A percentile compares a stretch with the other conserved stretches of the same genome.
Conservation (phyloP, 225 moss, liverwort and hornwort genomes). For the Sphagnum contortum region DNA sequence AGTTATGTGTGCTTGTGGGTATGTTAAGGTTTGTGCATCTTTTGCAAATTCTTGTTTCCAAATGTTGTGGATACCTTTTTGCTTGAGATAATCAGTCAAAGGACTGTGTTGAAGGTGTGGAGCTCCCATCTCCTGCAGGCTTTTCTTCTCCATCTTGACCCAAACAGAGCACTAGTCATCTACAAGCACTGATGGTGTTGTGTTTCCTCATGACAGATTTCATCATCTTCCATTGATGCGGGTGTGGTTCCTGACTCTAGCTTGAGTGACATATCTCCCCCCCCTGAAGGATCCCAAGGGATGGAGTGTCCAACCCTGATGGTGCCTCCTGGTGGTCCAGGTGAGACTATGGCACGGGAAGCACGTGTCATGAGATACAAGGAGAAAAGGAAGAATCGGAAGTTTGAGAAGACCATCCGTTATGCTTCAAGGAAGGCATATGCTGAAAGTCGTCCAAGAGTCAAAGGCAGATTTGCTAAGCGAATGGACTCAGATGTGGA, state of each 20-base stretch:
- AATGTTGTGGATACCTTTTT: too few species aligned
- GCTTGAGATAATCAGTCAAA: too few species aligned
- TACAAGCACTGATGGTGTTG: too few species aligned
- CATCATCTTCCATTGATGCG: constrained; percentile 77
- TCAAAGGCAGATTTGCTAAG: constrained; percentile 92
- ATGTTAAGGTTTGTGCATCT: too few species aligned
- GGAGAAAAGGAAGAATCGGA: constrained; percentile 95
- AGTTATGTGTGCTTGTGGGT: constrained; percentile 6
- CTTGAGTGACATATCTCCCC: constrained; percentile 66
- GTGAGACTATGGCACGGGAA: constrained; percentile 59
- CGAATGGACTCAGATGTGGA: constrained; percentile 62
- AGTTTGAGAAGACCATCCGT: constrained; percentile 90
- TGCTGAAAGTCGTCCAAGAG: constrained; percentile 81
- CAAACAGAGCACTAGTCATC: too few species aligned
- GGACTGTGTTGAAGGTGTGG: too few species aligned
- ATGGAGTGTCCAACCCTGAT: constrained; percentile 35
- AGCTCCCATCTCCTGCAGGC: too few species aligned
- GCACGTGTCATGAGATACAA: constrained; percentile 90
- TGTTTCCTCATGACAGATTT: constrained; percentile 35
- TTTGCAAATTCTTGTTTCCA: too few species aligned
- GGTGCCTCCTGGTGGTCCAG: constrained; percentile 31
- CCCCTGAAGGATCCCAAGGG: constrained; percentile 48
- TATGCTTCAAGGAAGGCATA: constrained; percentile 91
- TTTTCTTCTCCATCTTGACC: too few species aligned
- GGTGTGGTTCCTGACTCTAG: constrained; percentile 84